Base-by-base conservation (phyloP, 129 eudicot species). In the Escallonia rubra region DNA sequence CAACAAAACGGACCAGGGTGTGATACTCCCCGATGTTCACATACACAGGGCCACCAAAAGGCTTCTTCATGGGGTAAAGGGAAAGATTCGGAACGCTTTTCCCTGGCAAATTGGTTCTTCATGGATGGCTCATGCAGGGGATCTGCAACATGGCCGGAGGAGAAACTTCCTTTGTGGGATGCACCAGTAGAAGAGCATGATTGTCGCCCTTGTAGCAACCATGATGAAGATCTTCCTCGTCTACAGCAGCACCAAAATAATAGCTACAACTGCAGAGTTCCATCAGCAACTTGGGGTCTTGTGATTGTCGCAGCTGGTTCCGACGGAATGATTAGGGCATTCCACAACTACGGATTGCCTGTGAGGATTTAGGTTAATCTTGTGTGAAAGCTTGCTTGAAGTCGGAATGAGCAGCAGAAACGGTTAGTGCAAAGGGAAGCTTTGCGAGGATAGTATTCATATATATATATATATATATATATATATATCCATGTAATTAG, bases 291-390 rank as follows among this genome's bases (percentile, higher is more conserved):
- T 2, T 91, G 97, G 94, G 94, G 96, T 53, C 82, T 85, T 39
- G 97, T 88, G 49, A 79, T 91, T 34, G 90, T 86, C 10, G 72
- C 90, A 2, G 97, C 88, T 4, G 73, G 81, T 45, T 68, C 64
- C 16, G 96, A 91, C 76, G 96, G 97, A 45, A 85, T 64, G 56
- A 88, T 91, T 59, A 70, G 87, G 70, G 81, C 96, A 5, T 87
- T 78, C 63, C 79, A 87, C 58, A 90, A 90, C 65, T 90, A 87
- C 53, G 96, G 95, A 43, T 67, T 91, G 63, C 96, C 97, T 0
- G 72, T 81, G 23, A 78, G 78, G 63, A 63, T 65, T 3, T 90
- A 81, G 75, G 63, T 23, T 0, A 23, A 23, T 23, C 34, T 23
- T 23, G 34, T 23, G 34, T 23, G 34, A 23, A 23, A 23, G 34